Evolutionary conservation across 2,329 filamentous ascomycete genomes (phyloP).

Genomic region (Monosporascus sp.): DNA sequence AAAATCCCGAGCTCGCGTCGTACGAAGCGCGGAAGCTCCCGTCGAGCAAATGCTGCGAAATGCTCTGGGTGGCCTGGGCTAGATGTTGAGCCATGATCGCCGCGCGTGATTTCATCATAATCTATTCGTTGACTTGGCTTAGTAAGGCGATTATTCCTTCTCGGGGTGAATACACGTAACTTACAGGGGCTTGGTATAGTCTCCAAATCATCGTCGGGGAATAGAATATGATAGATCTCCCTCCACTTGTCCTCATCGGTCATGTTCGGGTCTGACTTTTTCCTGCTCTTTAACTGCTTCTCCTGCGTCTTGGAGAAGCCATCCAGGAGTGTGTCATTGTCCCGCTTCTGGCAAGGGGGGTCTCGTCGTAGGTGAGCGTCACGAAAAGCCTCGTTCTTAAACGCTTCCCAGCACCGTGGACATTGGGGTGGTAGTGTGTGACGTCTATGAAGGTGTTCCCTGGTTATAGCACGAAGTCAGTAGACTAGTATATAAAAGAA

Average conservation of each 20-base stretch:
- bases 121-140: not conserved
- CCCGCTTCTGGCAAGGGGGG: not conserved
- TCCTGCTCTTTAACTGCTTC: not conserved
- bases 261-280: not conserved
- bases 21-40: not conserved
- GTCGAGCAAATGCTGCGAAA: not conserved
- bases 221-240: not conserved
- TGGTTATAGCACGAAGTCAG: not conserved
- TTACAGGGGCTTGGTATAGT: slow-evolving; percentile 1
- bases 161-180: not conserved
- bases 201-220: not conserved
- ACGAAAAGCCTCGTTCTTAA: not conserved
- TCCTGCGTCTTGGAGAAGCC: slow-evolving; percentile 1
- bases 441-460: not conserved
- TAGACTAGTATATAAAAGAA: no score
- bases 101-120: not conserved
- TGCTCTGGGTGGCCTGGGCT: not conserved
- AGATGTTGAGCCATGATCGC: not conserved
- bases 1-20: not conserved
- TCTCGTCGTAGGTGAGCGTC: not conserved
- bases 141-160: not conserved
- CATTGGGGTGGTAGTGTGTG: not conserved
- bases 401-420: not conserved
- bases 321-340: not conserved
- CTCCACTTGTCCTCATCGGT: slow-evolving; percentile 1